Percentiles rank a stretch among this genome's conserved stretches.
phyloP scores from a whole-genome alignment of 805 yeast genomes.

The Candida cerambycidarum region DNA sequence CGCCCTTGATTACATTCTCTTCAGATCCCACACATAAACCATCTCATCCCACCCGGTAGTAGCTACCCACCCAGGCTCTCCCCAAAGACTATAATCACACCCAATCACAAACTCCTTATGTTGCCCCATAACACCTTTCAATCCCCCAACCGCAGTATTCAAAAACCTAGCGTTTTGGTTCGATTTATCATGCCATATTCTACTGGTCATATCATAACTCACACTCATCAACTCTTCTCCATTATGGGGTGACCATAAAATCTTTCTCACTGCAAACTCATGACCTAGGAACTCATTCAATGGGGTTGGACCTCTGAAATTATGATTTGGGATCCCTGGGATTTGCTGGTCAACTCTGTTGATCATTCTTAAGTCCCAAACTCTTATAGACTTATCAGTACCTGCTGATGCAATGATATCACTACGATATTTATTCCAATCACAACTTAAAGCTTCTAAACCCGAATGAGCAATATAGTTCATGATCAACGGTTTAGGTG shows the following conservation, averaged over 20 bases:
- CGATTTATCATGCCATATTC: conserved; percentile 79
- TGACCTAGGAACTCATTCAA: conserved; percentile 80
- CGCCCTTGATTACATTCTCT: too few relatives aligned
- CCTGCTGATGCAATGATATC: conserved; percentile 84
- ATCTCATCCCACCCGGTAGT: conserved; percentile 97
- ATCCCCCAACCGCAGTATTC: conserved; percentile 45
- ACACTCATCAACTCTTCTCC: conserved; percentile 69
- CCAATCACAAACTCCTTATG: conserved; percentile 92
- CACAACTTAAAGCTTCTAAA: conserved; percentile 75
- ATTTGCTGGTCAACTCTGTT: conserved; percentile 34
- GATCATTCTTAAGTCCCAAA: conserved; percentile 87
- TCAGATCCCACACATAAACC: conserved; percentile 84
- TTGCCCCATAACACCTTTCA: conserved; percentile 55
- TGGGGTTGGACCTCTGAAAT: conserved; percentile 61
- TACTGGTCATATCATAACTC: conserved; percentile 90
- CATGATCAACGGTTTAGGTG: conserved; percentile 57
- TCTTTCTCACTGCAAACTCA: conserved; percentile 80
- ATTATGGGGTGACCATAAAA: conserved; percentile 87
- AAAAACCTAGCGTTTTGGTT: conserved; percentile 54
- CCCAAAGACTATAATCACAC: conserved; percentile 96
- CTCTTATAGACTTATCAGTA: conserved; percentile 79
- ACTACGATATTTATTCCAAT: conserved; percentile 87
- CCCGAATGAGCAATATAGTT: conserved; percentile 77
- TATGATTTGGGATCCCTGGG: conserved; percentile 39
- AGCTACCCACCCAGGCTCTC: conserved; percentile 92